These are phyloP conservation scores for Claviceps capensis DNA, from an alignment of 2,329 filamentous ascomycete genomes.

Conservation along the genomic window DNA sequence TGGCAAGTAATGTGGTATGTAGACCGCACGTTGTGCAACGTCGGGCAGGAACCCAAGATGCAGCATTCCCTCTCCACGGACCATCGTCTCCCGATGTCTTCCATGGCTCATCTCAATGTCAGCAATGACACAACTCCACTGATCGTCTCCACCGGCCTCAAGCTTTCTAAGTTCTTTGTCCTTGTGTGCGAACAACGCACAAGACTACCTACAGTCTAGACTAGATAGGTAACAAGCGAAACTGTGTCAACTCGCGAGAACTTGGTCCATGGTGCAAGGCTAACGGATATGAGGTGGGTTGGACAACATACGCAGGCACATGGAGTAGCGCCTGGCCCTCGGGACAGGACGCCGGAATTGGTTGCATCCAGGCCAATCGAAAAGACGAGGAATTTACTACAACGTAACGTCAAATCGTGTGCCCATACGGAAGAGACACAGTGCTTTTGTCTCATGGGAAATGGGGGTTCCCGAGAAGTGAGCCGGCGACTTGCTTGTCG, in stretches of 20 bases:
- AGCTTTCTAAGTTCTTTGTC: neutral
- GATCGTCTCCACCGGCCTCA: neutral
- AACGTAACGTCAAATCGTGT: neutral
- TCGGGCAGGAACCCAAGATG: slow-evolving; percentile 7
- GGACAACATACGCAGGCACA: slow-evolving; percentile 4
- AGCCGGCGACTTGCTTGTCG: neutral
- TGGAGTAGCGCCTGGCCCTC: slow-evolving; percentile 7
- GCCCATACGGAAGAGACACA: neutral
- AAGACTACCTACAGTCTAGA: no score
- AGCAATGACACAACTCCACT: slow-evolving; percentile 4
- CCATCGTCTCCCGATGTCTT: neutral
- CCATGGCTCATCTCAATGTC: slow-evolving; percentile 8
- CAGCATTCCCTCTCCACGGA: slow-evolving; percentile 5
- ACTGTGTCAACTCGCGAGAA: neutral
- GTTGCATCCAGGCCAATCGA: neutral
- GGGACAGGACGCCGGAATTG: slow-evolving; percentile 2
- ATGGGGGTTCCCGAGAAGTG: neutral
- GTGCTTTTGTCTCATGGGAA: no score
- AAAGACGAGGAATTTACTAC: neutral
- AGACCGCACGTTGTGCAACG: slow-evolving; percentile 7
- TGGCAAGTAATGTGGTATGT: neutral
- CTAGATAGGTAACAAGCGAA: no score
- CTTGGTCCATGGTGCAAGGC: neutral
- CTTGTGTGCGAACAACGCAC: neutral
- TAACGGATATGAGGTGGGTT: slow-evolving; percentile 2